Conservation (phyloP, 31 red algal genomes). For the Bonnemaisonia californica region DNA sequence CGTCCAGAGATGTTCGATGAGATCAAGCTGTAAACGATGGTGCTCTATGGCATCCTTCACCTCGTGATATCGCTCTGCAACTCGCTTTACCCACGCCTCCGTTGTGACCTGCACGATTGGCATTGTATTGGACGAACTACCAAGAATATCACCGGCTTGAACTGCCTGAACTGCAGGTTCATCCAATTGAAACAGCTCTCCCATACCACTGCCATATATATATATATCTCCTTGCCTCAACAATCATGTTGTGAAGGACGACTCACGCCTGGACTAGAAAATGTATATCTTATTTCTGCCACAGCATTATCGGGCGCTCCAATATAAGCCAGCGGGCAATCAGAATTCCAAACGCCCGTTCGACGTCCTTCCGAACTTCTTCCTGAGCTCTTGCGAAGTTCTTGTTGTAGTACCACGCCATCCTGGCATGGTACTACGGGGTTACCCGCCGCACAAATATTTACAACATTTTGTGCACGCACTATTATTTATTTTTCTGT, state of each 20-base stretch:
- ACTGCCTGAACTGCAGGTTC: constrained; percentile 1
- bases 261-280: constrained; percentile 25
- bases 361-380: constrained; percentile 18
- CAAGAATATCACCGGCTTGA: neutral
- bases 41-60: neutral
- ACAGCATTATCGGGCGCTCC: constrained; percentile 7
- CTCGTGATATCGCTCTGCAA: constrained; percentile 16
- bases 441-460: too few relatives aligned
- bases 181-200: neutral
- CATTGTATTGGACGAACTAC: neutral
- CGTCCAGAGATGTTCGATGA: constrained; percentile 15
- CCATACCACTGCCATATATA: too few relatives aligned
- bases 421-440: too few relatives aligned
- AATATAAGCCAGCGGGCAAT: constrained; percentile 9
- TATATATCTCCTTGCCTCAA: constrained; percentile 14
- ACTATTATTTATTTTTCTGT: too few relatives aligned
- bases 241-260: constrained; percentile 25
- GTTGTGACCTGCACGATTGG: neutral
- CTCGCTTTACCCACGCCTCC: constrained; percentile 1
- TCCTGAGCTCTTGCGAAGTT: constrained; percentile 12
- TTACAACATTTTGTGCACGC: too few relatives aligned
- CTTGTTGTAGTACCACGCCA: too few relatives aligned
- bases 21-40: neutral
- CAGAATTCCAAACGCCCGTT: constrained; percentile 28
- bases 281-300: constrained; percentile 4